Evolutionary conservation across 805 yeast genomes (phyloP), one percentile per base, ranked within the genome.

Genomic region (Yamadazyma nakazawae): DNA sequence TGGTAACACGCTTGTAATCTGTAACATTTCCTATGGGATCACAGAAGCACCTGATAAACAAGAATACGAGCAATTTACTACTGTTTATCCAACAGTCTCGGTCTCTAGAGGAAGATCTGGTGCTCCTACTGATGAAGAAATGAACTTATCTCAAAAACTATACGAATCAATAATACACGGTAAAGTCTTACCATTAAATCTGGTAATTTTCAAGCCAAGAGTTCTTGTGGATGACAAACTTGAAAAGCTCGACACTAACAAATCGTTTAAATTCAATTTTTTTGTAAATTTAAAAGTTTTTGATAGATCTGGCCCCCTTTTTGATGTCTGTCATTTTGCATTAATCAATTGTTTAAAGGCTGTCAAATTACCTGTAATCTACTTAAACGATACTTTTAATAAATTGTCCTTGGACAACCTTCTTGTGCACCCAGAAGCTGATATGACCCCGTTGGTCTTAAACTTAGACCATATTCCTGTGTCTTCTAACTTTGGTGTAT

Each of bases 41-140:
- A 43, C 30, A 8, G 54, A 52, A 16, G 12, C 28, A 5, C 26
- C 17, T 1, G 31, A 18, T 13, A 40, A 47, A 7, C 43, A 39
- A 24, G n/a, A 45, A 7, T 42, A 44, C 13, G 52, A 55, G 3
- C 58, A 58, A n/a, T 64, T 51, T 48, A 50, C 65, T 5, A 56
- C 75, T 1, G 70, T 88, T 0, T 86, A 79, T 59, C 92, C 96
- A 0, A 81, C 84, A 13, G 88, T 89, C 7, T 90, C 85, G 52
- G 80, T 88, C 9, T 79, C 82, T 47, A 70, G 90, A 45, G 96
- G 96, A 26, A 73, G 88, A 44, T 61, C 68, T 8, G 94, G 95
- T 12, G 87, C 89, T 0, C 96, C 96, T 25, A 81, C 91, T 1
- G 87, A 83, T 55, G 96, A 89, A 64, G 96, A 89, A 60, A 87